Conservation (phyloP, 2,329 filamentous ascomycete genomes). For the Ceratocystis harringtonii region DNA sequence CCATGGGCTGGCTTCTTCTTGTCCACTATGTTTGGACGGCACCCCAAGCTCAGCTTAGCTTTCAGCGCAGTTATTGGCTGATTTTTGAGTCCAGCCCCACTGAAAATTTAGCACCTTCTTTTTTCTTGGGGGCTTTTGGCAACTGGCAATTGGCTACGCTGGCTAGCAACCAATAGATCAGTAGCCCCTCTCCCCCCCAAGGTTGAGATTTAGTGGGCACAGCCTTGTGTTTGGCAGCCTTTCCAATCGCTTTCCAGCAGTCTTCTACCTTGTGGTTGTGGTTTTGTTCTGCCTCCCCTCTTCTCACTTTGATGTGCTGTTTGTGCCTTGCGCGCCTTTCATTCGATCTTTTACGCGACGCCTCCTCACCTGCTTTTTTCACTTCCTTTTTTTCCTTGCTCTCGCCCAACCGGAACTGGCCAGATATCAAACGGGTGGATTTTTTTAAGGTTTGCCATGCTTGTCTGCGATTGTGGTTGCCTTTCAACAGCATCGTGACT, state of each 20-base stretch:
- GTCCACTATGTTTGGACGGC: not conserved
- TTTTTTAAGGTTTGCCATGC: not conserved
- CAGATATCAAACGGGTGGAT: not conserved
- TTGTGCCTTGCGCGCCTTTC: slow-evolving; percentile 2
- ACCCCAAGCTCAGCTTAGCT: not conserved
- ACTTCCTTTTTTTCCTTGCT: not conserved
- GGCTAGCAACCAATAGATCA: not conserved
- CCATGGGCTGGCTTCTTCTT: not conserved
- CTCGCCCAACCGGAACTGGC: not conserved
- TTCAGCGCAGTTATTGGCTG: not conserved
- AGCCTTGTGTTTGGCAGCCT: not conserved
- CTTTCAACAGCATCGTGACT: not conserved
- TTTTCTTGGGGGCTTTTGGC: not conserved
- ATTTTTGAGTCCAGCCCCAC: not conserved
- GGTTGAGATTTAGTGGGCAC: not conserved
- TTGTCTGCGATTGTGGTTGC: not conserved
- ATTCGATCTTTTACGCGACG: slow-evolving; percentile 8
- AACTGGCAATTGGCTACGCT: not conserved
- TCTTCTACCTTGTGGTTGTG: not conserved
- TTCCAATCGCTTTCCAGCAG: not conserved
- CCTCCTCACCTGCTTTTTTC: not conserved
- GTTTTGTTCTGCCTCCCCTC: not conserved
- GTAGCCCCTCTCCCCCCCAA: too few relatives aligned
- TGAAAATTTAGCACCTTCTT: not conserved
- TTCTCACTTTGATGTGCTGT: not conserved